Percentiles rank a stretch among this genome's conserved stretches.
Evolutionary conservation across 1,139 yeast genomes (phyloP).

Genomic region (Yamadazyma oceani): DNA sequence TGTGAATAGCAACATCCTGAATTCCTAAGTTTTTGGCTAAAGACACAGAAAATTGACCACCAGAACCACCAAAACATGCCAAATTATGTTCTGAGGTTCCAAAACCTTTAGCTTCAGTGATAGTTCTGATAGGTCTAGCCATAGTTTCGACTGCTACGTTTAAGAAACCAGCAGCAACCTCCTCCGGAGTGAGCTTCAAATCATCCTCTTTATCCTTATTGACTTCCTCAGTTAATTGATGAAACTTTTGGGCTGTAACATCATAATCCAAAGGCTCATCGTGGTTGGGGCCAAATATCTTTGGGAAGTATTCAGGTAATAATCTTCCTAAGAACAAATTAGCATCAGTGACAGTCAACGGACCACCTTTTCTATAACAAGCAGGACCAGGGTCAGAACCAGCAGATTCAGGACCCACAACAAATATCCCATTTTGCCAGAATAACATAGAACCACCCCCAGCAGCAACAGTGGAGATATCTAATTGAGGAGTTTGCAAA

Average conservation of each 20-base stretch:
- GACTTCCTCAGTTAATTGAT: conserved; percentile 32
- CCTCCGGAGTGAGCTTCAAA: conserved; percentile 31
- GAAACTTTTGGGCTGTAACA: conserved; percentile 28
- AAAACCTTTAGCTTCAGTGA: conserved; percentile 46
- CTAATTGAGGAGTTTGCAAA: conserved; percentile 47
- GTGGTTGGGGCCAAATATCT: conserved; percentile 45
- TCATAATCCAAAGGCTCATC: conserved; percentile 40
- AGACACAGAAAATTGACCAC: conserved; percentile 45
- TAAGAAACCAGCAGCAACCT: conserved; percentile 45
- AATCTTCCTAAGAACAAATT: conserved; percentile 43
- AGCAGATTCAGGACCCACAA: conserved; percentile 49
- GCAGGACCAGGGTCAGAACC: conserved; percentile 52
- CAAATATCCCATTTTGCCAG: conserved; percentile 48
- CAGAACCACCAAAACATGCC: conserved; percentile 50
- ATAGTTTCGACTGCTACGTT: conserved; percentile 47
- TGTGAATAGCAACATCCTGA: conserved; percentile 40
- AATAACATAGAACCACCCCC: conserved; percentile 49
- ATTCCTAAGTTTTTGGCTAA: conserved; percentile 42
- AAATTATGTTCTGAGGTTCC: conserved; percentile 42
- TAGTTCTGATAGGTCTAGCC: conserved; percentile 47
- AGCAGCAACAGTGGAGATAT: conserved; percentile 49
- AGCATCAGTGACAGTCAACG: conserved; percentile 49
- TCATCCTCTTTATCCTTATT: conserved; percentile 28
- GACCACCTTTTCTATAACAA: conserved; percentile 48
- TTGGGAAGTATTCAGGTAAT: conserved; percentile 42